Evolutionary conservation across 345 rosid species (phyloP).

Genomic region (Aquilaria malaccensis): DNA sequence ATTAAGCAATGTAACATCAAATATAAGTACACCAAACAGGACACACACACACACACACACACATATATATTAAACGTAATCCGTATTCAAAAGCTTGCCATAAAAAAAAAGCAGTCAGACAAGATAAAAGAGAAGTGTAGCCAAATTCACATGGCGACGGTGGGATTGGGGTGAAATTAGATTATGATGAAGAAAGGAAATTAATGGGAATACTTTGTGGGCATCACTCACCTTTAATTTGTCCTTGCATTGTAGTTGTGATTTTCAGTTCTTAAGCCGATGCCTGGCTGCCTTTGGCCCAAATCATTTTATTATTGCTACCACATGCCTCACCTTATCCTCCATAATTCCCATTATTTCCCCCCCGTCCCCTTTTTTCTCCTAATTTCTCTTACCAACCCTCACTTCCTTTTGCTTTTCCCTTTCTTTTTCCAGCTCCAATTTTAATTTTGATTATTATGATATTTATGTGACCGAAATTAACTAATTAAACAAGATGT

Average conservation of each 20-base stretch:
- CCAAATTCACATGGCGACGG: too few relatives aligned
- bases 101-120: too few relatives aligned
- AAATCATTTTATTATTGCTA: conserved; percentile 18
- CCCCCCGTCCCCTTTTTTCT: neutral
- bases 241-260: conserved; percentile 23
- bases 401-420: neutral
- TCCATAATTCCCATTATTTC: conserved; percentile 4
- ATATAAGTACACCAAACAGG: too few relatives aligned
- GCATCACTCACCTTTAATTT: conserved; percentile 12
- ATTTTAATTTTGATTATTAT: neutral
- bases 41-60: too few relatives aligned
- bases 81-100: too few relatives aligned
- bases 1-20: too few relatives aligned
- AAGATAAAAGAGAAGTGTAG: too few relatives aligned
- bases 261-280: conserved; percentile 6
- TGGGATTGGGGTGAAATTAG: neutral
- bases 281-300: conserved; percentile 33
- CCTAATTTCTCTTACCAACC: neutral
- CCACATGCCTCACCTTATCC: conserved; percentile 20
- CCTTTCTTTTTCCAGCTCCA: neutral
- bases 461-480: too few relatives aligned
- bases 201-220: conserved; percentile 3
- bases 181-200: neutral
- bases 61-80: too few relatives aligned
- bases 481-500: too few relatives aligned